Base-by-base conservation (phyloP, 768 basidiomycete genomes). In the Pholiota conissans region DNA sequence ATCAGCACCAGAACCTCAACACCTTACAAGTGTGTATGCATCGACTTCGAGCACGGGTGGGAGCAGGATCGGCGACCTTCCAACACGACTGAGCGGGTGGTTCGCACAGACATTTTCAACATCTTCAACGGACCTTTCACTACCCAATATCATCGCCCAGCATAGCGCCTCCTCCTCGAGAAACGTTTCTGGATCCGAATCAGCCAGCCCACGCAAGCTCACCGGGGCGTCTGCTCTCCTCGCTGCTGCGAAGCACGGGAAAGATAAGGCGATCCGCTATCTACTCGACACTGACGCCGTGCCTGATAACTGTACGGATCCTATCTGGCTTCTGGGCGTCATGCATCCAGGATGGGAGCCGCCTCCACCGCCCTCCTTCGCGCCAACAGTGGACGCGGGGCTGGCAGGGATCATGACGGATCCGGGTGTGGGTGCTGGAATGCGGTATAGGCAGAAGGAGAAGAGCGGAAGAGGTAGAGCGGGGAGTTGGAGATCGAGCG, bases 281-380 rank as follows among this genome's bases (percentile, higher is more conserved):
- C 77, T 98, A n/a, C 80, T 96, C 59, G 95, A 98, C 74, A 84
- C 85, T 63, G 95, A 98, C 71, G 85, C 93, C 16, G 84, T 81
- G 3, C 92, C 91, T 1, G 94, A 97, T 70, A 87, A 82, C 66
- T 94, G 86, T 53, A 67, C 80, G 0, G 91, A 95, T 18, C 83
- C 88, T 0, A 96, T 98, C 27, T 97, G 94, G 94, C 73, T 97
- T 1, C 78, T 97, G 22, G 95, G 95, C 35, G 86, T 93, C 3
- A 79, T 83, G 61, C 93, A 94, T 59, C 80, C 84, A 3, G 91
- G 91, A 0, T 91, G 86, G 63, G 90, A 89, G 30, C 74, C 77
- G 3, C 65, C 63, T 14, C 54, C 65, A 26, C 60, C 51, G 18
- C 45, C 45, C 29, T 0, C 32, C 51, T 11, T 52, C 56, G 28